Conservation (phyloP, 2,329 filamentous ascomycete species). For the Dactylellina parvicollis region DNA sequence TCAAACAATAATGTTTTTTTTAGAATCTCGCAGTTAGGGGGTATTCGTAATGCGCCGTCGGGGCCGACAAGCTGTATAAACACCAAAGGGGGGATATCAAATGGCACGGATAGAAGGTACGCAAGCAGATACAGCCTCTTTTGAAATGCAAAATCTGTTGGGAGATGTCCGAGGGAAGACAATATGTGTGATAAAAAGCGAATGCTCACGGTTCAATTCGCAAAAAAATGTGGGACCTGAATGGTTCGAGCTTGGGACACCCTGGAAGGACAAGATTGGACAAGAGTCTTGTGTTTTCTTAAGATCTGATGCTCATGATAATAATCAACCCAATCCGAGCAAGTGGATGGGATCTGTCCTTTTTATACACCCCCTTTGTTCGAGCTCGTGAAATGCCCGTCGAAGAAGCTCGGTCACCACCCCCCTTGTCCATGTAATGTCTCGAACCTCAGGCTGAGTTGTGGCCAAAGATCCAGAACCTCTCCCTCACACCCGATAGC, state of each 20-base stretch:
- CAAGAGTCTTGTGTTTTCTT: slow-evolving; percentile 51
- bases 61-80: slow-evolving; percentile 22
- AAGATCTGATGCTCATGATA: slow-evolving; percentile 48
- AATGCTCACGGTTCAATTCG: slow-evolving; percentile 48
- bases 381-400: slow-evolving; percentile 45
- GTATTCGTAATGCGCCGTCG: slow-evolving; percentile 28
- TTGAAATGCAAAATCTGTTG: slow-evolving; percentile 21
- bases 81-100: slow-evolving; percentile 7
- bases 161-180: slow-evolving; percentile 53
- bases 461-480: slow-evolving; percentile 50
- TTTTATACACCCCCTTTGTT: slow-evolving; percentile 49
- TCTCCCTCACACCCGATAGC: slow-evolving; percentile 31
- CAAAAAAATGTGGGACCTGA: slow-evolving; percentile 41
- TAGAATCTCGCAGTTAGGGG: slow-evolving; percentile 15
- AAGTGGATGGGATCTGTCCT: slow-evolving; percentile 45
- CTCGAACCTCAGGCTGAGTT: slow-evolving; percentile 48
- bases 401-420: slow-evolving; percentile 38
- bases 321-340: slow-evolving; percentile 22
- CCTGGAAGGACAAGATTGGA: slow-evolving; percentile 53
- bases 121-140: neutral
- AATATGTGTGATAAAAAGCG: slow-evolving; percentile 29
- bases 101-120: slow-evolving; percentile 12
- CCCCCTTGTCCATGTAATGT: slow-evolving; percentile 44
- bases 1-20: slow-evolving; percentile 45
- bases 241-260: slow-evolving; percentile 50